phyloP scores from a whole-genome alignment of 1,284 basidiomycete species.

The Rhodotorula sp. region DNA sequence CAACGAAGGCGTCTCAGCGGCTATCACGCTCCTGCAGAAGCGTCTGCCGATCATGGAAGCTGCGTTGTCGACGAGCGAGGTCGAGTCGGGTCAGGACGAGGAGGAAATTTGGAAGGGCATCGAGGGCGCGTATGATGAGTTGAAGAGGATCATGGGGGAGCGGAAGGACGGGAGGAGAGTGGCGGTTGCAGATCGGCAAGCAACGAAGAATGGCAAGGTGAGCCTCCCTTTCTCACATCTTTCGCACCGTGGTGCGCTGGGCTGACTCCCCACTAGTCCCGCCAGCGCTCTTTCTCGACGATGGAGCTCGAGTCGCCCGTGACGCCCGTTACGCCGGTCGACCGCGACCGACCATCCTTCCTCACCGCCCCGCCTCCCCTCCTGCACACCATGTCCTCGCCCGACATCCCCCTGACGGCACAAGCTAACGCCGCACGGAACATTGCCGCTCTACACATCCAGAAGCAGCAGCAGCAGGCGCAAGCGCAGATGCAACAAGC shows the following conservation, averaged over 20 bases:
- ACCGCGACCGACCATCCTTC: conserved; percentile 7
- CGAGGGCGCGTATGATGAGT: conserved; percentile 37
- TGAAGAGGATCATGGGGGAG: conserved; percentile 34
- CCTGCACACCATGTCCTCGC: conserved; percentile 32
- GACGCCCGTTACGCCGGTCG: conserved; percentile 15
- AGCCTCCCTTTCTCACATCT: neutral
- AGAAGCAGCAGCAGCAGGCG: conserved; percentile 16
- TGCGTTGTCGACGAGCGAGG: conserved; percentile 30
- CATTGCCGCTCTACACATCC: conserved; percentile 14
- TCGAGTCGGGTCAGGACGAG: conserved; percentile 36
- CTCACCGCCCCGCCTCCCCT: conserved; percentile 23
- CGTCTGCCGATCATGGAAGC: conserved; percentile 40
- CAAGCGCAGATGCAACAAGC: conserved; percentile 23
- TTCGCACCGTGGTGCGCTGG: neutral
- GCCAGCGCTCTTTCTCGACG: conserved; percentile 20
- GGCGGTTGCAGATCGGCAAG: neutral
- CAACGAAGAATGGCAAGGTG: conserved; percentile 10
- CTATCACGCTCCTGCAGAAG: conserved; percentile 36
- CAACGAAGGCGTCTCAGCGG: conserved; percentile 26
- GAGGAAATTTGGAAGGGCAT: conserved; percentile 43
- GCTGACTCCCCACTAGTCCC: neutral
- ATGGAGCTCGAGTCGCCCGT: conserved; percentile 39
- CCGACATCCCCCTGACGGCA: conserved; percentile 18
- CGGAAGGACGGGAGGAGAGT: conserved; percentile 21
- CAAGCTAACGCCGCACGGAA: conserved; percentile 22